These are phyloP conservation scores for Rhizopogon parksii DNA, from an alignment of 1,284 basidiomycete genomes.

Conservation along the genomic window DNA sequence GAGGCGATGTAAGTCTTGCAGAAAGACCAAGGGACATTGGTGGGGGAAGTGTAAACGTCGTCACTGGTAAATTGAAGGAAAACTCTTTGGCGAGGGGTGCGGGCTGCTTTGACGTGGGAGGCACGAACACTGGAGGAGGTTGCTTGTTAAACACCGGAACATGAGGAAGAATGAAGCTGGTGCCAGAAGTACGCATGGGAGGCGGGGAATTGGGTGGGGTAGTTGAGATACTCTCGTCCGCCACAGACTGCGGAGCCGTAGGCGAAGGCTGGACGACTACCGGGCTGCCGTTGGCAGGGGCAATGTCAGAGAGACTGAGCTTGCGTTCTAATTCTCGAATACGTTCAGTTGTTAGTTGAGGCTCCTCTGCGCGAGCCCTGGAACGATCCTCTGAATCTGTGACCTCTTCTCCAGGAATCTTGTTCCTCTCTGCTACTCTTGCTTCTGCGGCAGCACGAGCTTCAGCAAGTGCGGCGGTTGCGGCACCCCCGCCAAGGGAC, in stretches of 20 bases:
- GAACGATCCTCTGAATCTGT: slow-evolving; percentile 20
- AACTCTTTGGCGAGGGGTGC: slow-evolving; percentile 20
- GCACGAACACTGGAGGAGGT: slow-evolving; percentile 45
- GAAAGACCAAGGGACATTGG: slow-evolving; percentile 41
- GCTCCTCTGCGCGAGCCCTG: slow-evolving; percentile 14
- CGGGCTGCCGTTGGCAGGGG: slow-evolving; percentile 3
- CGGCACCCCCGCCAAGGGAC: slow-evolving; percentile 49
- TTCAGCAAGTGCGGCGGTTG: slow-evolving; percentile 58
- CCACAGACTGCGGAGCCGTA: neutral
- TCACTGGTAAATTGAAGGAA: slow-evolving; percentile 26
- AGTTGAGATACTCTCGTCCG: slow-evolving; percentile 38
- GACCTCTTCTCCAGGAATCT: slow-evolving; percentile 35
- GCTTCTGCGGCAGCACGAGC: slow-evolving; percentile 67
- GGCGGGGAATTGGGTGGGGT: slow-evolving; percentile 57
- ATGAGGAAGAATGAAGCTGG: slow-evolving; percentile 31
- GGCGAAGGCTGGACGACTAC: neutral
- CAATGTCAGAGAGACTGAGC: slow-evolving; percentile 25
- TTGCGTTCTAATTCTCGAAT: slow-evolving; percentile 5
- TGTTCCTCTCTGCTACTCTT: slow-evolving; percentile 55
- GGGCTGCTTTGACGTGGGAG: slow-evolving; percentile 26
- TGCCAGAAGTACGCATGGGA: slow-evolving; percentile 20
- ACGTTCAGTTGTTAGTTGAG: slow-evolving; percentile 5
- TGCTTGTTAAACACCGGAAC: slow-evolving; percentile 52
- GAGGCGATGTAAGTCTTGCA: slow-evolving; percentile 27
- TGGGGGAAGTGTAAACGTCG: slow-evolving; percentile 36